Conservation (phyloP, 2,329 filamentous ascomycete species). For the Botrytis fragariae region DNA sequence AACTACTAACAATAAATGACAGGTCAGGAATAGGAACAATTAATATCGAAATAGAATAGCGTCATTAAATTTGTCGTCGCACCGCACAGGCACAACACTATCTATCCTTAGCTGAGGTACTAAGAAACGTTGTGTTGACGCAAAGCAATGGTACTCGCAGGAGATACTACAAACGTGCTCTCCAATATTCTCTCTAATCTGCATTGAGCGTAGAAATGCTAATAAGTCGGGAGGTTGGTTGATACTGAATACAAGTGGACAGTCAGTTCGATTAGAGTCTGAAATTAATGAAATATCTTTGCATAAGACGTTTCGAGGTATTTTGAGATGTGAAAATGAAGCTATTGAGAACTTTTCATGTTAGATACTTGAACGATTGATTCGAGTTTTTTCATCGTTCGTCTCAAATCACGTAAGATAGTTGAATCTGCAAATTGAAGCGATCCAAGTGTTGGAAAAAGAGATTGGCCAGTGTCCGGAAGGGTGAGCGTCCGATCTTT, state of each 20-base stretch:
- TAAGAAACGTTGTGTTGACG: conserved; percentile 13
- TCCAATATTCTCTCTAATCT: background rate
- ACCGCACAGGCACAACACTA: conserved; percentile 6
- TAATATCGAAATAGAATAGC: conserved; percentile 2
- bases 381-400: background rate
- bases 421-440: background rate
- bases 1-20: conserved; percentile 3
- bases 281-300: conserved; percentile 5
- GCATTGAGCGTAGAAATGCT: background rate
- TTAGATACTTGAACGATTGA: background rate
- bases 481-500: conserved; percentile 27
- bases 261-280: background rate
- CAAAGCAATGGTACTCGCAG: conserved; percentile 10
- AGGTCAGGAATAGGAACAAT: conserved; percentile 17
- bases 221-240: background rate
- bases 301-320: conserved; percentile 3
- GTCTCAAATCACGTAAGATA: conserved; percentile 10
- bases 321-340: conserved; percentile 3
- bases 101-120: conserved; percentile 3
- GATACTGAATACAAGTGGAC: background rate
- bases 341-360: conserved; percentile 2
- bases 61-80: background rate
- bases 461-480: conserved; percentile 30
- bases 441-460: conserved; percentile 16
- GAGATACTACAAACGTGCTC: background rate